Conservation (phyloP, 768 basidiomycete species). For the Collybiopsis confluens region DNA sequence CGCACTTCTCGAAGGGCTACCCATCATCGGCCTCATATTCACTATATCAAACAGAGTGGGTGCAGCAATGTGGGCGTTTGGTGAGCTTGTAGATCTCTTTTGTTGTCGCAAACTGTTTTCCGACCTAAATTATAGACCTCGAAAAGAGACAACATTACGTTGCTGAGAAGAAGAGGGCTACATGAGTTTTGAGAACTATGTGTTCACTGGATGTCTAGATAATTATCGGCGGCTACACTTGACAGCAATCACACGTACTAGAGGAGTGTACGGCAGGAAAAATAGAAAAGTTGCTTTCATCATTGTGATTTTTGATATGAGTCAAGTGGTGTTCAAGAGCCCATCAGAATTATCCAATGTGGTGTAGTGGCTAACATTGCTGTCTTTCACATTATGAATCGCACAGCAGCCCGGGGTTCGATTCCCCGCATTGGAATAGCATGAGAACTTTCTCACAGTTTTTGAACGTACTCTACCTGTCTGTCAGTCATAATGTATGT, state of each 20-base stretch:
- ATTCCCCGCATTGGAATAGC: conserved; percentile 8
- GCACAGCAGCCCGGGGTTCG: conserved; percentile 10
- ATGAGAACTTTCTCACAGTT: too few relatives aligned
- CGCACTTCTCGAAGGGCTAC: conserved; percentile 75
- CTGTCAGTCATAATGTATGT: too few relatives aligned
- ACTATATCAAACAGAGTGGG: conserved; percentile 85
- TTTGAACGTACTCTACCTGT: too few relatives aligned
- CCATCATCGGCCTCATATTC: conserved; percentile 78
- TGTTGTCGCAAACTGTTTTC: background rate
- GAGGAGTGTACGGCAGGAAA: too few relatives aligned
- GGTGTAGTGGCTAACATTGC: conserved; percentile 17
- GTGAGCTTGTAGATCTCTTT: conserved; percentile 28
- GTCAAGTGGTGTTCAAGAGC: too few relatives aligned
- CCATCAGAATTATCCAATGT: background rate
- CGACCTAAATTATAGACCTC: conserved; percentile 37
- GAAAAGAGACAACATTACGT: conserved; percentile 53
- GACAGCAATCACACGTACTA: too few relatives aligned
- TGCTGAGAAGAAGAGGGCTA: conserved; percentile 3
- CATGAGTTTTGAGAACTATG: background rate
- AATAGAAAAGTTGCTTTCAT: too few relatives aligned
- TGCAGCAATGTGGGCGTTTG: conserved; percentile 92
- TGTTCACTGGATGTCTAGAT: too few relatives aligned
- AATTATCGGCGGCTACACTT: too few relatives aligned
- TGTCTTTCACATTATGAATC: background rate
- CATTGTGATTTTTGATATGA: too few relatives aligned